phyloP scores from a whole-genome alignment of 1,139 yeast genomes.

The Spathaspora sp. region DNA sequence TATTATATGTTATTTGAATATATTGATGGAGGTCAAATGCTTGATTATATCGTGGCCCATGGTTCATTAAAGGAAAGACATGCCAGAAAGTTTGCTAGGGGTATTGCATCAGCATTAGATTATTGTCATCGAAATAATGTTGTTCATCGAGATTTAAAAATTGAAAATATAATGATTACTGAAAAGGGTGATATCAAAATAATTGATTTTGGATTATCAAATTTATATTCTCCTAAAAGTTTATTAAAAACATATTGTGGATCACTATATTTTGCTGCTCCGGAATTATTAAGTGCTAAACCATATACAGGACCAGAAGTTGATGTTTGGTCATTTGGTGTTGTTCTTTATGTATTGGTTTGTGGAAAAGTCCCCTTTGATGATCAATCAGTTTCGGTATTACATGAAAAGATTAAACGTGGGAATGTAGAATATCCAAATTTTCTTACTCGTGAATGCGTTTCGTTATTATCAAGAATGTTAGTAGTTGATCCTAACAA shows the following conservation, averaged over 20 bases:
- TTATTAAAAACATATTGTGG: slow-evolving; percentile 95
- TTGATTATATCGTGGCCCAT: slow-evolving; percentile 95
- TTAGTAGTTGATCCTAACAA: slow-evolving; percentile 83
- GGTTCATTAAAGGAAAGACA: slow-evolving; percentile 92
- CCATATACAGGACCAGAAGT: slow-evolving; percentile 97
- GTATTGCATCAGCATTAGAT: slow-evolving; percentile 92
- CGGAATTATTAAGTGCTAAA: slow-evolving; percentile 87
- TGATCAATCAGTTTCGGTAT: slow-evolving; percentile 87
- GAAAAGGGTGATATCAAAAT: slow-evolving; percentile 92
- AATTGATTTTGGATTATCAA: slow-evolving; percentile 94
- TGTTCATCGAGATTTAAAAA: slow-evolving; percentile 94
- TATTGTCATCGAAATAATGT: slow-evolving; percentile 92
- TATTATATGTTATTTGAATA: slow-evolving; percentile 96
- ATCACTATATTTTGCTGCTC: slow-evolving; percentile 96
- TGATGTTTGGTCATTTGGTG: slow-evolving; percentile 98
- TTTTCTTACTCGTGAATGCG: slow-evolving; percentile 77
- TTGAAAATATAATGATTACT: slow-evolving; percentile 93
- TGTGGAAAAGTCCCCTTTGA: slow-evolving; percentile 99
- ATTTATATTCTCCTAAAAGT: slow-evolving; percentile 70
- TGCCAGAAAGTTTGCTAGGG: slow-evolving; percentile 93
- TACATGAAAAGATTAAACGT: slow-evolving; percentile 91
- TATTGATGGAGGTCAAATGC: slow-evolving; percentile 96
- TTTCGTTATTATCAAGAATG: slow-evolving; percentile 84
- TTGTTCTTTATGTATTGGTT: slow-evolving; percentile 87
- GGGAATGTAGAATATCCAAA: slow-evolving; percentile 93